Percentiles rank a stretch among this genome's conserved stretches.
These are phyloP conservation scores for Phytomonas francai DNA, from an alignment of 208 protist species.

Conservation along the genomic window DNA sequence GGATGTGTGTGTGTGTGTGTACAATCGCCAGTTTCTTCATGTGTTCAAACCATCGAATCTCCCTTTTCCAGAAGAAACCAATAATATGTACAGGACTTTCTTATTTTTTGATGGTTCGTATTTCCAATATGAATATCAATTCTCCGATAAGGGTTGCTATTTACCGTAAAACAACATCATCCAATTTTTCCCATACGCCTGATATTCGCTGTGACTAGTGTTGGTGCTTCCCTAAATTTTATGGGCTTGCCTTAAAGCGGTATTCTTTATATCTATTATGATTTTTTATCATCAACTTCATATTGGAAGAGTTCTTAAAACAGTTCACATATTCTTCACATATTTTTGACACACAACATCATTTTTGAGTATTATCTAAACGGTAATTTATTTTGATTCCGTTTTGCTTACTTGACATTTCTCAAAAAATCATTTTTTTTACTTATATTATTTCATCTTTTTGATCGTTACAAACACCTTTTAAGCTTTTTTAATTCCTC, in stretches of 20 bases:
- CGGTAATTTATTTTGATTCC: background rate
- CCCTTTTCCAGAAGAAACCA: too few species aligned
- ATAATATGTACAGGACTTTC: too few species aligned
- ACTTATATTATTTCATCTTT: background rate
- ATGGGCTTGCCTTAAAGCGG: background rate
- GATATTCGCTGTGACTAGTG: background rate
- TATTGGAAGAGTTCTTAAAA: too few species aligned
- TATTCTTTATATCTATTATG: background rate
- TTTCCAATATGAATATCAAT: background rate
- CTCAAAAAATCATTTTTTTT: background rate
- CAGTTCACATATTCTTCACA: too few species aligned
- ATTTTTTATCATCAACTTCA: too few species aligned
- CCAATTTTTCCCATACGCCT: background rate
- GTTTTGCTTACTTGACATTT: background rate
- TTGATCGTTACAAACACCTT: background rate
- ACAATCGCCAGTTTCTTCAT: background rate
- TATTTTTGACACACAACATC: too few species aligned
- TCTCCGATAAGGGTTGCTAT: background rate
- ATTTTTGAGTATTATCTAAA: background rate
- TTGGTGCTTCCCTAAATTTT: background rate
- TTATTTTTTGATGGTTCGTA: background rate
- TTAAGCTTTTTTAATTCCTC: background rate
- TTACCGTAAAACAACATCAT: background rate
- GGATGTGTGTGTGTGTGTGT: too few species aligned
- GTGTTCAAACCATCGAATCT: background rate